A percentile compares a stretch with the other conserved stretches of the same genome.
These are phyloP conservation scores for Microbotryum silenes-acaulis DNA, from an alignment of 1,284 basidiomycete species.

Conservation along the genomic window DNA sequence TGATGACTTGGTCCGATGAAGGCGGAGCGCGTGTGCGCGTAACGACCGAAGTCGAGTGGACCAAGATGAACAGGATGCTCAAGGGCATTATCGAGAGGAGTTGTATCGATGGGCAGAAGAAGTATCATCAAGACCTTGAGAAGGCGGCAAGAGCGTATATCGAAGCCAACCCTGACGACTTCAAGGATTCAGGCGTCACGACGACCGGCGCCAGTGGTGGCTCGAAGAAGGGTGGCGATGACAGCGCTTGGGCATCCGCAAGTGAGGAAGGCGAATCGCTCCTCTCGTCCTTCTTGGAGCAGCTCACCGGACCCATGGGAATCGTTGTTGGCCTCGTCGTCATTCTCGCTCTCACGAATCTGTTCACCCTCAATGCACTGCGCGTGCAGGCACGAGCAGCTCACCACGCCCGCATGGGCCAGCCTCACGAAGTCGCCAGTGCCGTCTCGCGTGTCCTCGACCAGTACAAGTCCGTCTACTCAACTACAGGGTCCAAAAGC, in stretches of 20 bases:
- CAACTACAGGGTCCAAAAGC: no score
- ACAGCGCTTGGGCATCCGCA: not conserved
- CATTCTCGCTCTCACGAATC: slow-evolving; percentile 19
- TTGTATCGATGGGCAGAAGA: slow-evolving; percentile 83
- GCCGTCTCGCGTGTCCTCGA: slow-evolving; percentile 21
- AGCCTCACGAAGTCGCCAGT: slow-evolving; percentile 17
- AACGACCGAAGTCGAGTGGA: slow-evolving; percentile 94
- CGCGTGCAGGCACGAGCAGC: slow-evolving; percentile 11
- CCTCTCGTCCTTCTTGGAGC: slow-evolving; percentile 6
- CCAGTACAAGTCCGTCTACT: slow-evolving; percentile 14
- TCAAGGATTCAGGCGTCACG: slow-evolving; percentile 1
- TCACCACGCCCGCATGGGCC: slow-evolving; percentile 7
- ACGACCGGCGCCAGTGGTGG: no score
- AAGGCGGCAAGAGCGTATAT: slow-evolving; percentile 78
- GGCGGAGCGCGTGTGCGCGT: slow-evolving; percentile 71
- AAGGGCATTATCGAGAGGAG: slow-evolving; percentile 81
- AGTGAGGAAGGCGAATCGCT: not conserved
- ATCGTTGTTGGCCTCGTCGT: slow-evolving; percentile 8
- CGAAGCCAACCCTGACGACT: slow-evolving; percentile 75
- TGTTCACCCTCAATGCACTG: slow-evolving; percentile 17
- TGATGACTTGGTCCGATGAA: slow-evolving; percentile 82
- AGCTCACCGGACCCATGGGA: not conserved
- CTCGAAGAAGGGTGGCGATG: no score
- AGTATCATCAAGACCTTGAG: slow-evolving; percentile 77
- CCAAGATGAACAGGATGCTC: slow-evolving; percentile 51